Evolutionary conservation across 495 filamentous ascomycete species (phyloP).

Genomic region (Pseudoneurospora amorphoporcata): DNA sequence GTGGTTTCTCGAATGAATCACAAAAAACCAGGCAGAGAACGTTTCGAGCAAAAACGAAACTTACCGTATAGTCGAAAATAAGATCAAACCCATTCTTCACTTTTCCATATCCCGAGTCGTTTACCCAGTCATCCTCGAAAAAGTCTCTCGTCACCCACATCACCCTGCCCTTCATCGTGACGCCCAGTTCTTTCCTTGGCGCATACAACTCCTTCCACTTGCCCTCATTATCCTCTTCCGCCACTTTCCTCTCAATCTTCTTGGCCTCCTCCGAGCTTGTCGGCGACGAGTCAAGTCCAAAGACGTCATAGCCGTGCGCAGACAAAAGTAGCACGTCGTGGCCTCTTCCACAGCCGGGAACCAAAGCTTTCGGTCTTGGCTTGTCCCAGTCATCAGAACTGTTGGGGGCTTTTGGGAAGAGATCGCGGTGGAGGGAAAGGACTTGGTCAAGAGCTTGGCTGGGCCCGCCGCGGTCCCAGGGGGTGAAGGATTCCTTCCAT

Average conservation of each 20-base stretch:
- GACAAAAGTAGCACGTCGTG: constrained; percentile 65
- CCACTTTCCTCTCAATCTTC: constrained; percentile 28
- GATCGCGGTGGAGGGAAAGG: constrained; percentile 31
- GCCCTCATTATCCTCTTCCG: neutral
- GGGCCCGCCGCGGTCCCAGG: constrained; percentile 58
- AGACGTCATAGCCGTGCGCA: constrained; percentile 60
- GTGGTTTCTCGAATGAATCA: constrained; percentile 2
- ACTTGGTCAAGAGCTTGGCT: constrained; percentile 58
- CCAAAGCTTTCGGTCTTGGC: constrained; percentile 41
- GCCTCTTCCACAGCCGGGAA: constrained; percentile 68
- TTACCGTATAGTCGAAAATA: constrained; percentile 77
- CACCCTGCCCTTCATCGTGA: constrained; percentile 40
- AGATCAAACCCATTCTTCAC: constrained; percentile 53
- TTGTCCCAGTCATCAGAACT: constrained; percentile 21
- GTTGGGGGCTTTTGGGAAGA: constrained; percentile 24
- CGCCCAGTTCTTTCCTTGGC: constrained; percentile 24
- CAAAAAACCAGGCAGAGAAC: neutral
- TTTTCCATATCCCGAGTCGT: constrained; percentile 1
- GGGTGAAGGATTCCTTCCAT: constrained; percentile 55
- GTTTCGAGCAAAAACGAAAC: neutral
- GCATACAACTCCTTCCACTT: constrained; percentile 31
- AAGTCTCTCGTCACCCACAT: constrained; percentile 62
- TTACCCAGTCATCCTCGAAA: constrained; percentile 49
- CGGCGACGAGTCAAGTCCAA: constrained; percentile 57
- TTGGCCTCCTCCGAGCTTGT: constrained; percentile 46